Evolutionary conservation across 106 monocot species (phyloP), one percentile per base, ranked within the genome.

Genomic region (Acanthochlamys bracteata): DNA sequence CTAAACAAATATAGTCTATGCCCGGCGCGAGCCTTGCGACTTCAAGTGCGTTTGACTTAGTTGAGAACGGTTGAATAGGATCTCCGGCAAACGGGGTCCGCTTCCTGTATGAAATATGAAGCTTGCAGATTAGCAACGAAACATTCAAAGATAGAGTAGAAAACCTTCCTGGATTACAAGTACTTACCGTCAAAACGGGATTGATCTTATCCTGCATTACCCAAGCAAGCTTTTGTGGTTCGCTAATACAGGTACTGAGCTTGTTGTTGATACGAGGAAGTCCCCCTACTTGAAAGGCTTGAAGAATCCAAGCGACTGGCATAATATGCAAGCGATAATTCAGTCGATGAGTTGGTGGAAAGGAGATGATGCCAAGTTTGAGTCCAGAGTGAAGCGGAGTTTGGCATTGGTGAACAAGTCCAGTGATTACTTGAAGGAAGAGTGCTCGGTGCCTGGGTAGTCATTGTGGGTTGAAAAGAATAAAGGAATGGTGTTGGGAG

Each of bases 381-480:
- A 71, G 51, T 24, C 74, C n/a, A 47, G 54, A 68, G 80, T 80
- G 73, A 63, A 67, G 70, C 70, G 80, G 68, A 71, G 74, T 49
- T 39, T 80, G 24, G 84, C 71, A 8, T 67, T 84, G 33, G 80
- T 84, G 57, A 84, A 84, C 70, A 84, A 80, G 67, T 80, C 80
- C 39, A 59, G 57, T 10, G 80, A 61, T 26, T 80, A 33, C 58
- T 51, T 84, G 66, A 80, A 84, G 73, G 84, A 80, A 40, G 79
- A 76, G 55, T 62, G n/a, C 57, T 25, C 73, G 49, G 57, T 84
- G 9, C 84, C 84, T 46, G 79, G 65, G 41, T n/a, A n/a, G n/a
- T 79, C 76, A 22, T 84, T 79, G 84, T 84, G 84, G 84, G 76
- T 76, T 61, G 79, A 79, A 73, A 70, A 66, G 76, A 79, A 84